Evolutionary conservation across 441 rosid genomes (phyloP).

Genomic region (Pelargonium australe): DNA sequence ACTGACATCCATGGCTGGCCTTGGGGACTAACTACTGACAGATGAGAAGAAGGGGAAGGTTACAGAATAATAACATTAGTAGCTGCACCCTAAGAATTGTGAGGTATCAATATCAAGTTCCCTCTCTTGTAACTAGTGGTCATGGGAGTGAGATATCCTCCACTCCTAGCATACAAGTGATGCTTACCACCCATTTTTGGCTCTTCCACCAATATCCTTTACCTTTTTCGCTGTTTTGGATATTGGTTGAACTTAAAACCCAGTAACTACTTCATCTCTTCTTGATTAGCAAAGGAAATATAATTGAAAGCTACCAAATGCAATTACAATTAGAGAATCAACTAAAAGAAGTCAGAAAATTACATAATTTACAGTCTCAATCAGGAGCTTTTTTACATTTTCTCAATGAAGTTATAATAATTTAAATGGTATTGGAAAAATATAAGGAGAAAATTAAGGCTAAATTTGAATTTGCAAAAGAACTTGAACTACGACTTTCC

Average conservation of each 20-base stretch:
- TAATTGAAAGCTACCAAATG: neutral
- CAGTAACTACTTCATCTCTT: neutral
- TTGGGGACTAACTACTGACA: neutral
- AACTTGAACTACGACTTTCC: neutral
- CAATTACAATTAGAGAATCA: neutral
- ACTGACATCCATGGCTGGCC: neutral
- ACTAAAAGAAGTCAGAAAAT: neutral
- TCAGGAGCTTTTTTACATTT: neutral
- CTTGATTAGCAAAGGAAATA: neutral
- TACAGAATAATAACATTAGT: neutral
- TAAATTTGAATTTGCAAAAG: too few species aligned
- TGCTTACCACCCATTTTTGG: neutral
- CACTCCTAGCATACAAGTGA: neutral
- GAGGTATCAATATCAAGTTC: slow-evolving; percentile 2
- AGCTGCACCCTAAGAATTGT: neutral
- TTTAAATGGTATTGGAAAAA: too few species aligned
- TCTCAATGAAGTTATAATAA: neutral
- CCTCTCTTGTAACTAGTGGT: neutral
- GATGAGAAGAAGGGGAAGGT: neutral
- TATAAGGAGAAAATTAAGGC: too few species aligned
- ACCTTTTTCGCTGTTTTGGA: neutral
- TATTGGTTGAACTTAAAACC: neutral
- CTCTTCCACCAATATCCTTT: neutral
- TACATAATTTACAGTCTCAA: too few species aligned
- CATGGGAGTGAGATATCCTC: neutral